Conservation (phyloP, 1,284 basidiomycete species). For the Cutaneotrichosporon sp. region DNA sequence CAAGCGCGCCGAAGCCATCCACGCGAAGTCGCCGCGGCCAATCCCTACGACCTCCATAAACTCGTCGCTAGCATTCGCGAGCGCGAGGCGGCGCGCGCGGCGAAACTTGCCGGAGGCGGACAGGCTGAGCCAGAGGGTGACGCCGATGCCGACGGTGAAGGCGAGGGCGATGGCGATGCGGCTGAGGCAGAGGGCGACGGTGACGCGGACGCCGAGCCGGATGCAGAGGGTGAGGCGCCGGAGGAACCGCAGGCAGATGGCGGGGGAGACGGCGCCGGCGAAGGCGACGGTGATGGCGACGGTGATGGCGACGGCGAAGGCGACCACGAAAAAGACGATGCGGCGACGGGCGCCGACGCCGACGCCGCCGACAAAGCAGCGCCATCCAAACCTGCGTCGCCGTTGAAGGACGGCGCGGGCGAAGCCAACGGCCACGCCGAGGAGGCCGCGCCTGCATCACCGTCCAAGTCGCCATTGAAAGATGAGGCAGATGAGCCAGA, state of each 20-base stretch:
- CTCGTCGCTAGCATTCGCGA: slow-evolving; percentile 22
- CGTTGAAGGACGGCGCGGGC: too few species aligned
- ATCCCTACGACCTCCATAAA: slow-evolving; percentile 25
- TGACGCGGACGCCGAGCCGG: slow-evolving; percentile 7
- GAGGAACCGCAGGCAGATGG: background rate
- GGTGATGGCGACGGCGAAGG: slow-evolving; percentile 5
- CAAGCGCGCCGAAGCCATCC: slow-evolving; percentile 29
- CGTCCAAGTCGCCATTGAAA: too few species aligned
- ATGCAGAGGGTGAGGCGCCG: slow-evolving; percentile 5
- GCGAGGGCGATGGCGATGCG: background rate
- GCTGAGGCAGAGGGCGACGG: slow-evolving; percentile 3
- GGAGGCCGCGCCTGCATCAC: too few species aligned
- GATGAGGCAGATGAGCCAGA: too few species aligned
- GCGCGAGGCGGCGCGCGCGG: background rate
- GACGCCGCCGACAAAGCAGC: too few species aligned
- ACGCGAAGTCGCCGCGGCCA: slow-evolving; percentile 23
- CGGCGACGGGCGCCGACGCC: too few species aligned
- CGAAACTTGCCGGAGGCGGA: background rate
- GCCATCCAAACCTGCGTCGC: too few species aligned
- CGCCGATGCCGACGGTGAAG: background rate
- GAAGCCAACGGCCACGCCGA: too few species aligned
- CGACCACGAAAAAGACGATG: background rate
- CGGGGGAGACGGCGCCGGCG: too few species aligned
- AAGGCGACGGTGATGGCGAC: slow-evolving; percentile 1
- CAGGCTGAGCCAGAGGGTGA: too few species aligned